Evolutionary conservation across 164 flowering plant species (phyloP).

Genomic region (Stephania cephalantha): DNA sequence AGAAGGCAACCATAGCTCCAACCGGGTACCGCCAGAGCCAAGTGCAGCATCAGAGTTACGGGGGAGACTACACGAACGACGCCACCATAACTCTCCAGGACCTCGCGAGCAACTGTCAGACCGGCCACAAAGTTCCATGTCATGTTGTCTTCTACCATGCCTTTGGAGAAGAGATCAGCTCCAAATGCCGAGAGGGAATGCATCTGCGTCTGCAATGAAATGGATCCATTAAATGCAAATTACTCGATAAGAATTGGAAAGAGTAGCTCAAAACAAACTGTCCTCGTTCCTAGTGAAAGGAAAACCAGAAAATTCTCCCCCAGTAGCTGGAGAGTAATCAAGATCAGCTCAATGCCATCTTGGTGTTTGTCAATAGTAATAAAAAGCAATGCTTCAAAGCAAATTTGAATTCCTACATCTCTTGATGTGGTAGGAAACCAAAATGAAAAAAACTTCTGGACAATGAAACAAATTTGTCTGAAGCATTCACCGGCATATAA

Average conservation of each 20-base stretch:
- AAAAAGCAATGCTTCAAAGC: background rate
- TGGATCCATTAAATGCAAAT: background rate
- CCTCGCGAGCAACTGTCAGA: slow-evolving; percentile 80
- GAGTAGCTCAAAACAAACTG: background rate
- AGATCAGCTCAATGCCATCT: background rate
- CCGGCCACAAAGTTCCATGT: slow-evolving; percentile 98
- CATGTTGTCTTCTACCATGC: slow-evolving; percentile 82
- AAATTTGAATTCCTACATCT: background rate
- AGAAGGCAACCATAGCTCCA: slow-evolving; percentile 88
- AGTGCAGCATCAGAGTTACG: slow-evolving; percentile 46
- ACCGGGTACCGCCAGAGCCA: slow-evolving; percentile 80
- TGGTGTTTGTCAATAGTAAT: background rate
- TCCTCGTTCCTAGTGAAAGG: background rate
- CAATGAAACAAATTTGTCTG: background rate
- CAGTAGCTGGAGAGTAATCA: background rate
- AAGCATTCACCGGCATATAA: slow-evolving; percentile 3
- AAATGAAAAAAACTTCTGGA: background rate
- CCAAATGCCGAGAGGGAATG: slow-evolving; percentile 92
- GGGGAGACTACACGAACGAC: slow-evolving; percentile 83
- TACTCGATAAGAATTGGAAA: background rate
- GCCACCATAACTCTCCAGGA: slow-evolving; percentile 87
- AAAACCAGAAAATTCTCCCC: background rate
- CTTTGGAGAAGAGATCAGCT: slow-evolving; percentile 56
- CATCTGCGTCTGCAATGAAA: slow-evolving; percentile 76
- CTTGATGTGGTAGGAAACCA: background rate